Conservation (phyloP, 164 flowering plant genomes). For the Vitis rotundifolia region DNA sequence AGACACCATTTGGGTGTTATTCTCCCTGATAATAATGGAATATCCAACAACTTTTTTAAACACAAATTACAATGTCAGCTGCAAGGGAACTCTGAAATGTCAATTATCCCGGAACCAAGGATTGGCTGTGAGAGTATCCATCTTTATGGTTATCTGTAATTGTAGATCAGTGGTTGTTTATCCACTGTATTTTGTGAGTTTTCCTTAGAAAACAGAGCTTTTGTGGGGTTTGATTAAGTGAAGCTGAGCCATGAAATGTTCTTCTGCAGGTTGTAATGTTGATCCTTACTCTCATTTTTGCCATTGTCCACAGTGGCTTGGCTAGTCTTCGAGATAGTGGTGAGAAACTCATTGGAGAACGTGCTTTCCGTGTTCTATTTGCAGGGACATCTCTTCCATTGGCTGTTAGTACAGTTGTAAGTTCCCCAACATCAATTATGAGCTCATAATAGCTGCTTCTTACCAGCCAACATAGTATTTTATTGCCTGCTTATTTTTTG, state of each 20-base stretch:
- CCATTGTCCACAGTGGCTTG: constrained; percentile 87
- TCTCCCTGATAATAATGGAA: no score
- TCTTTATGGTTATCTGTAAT: no score
- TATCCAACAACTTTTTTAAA: no score
- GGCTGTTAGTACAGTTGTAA: constrained; percentile 86
- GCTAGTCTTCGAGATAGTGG: constrained; percentile 84
- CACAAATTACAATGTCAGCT: no score
- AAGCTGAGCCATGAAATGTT: constrained; percentile 12
- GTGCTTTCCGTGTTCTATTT: constrained; percentile 88
- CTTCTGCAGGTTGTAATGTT: constrained; percentile 82
- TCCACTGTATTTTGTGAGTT: no score
- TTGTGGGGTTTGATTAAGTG: not conserved
- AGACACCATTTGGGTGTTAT: no score
- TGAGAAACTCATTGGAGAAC: constrained; percentile 87
- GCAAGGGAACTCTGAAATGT: no score
- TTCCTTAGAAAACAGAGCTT: no score
- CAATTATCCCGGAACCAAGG: no score
- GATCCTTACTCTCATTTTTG: constrained; percentile 76
- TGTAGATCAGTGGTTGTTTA: no score
- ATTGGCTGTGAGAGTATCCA: no score
- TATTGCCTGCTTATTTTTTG: not conserved
- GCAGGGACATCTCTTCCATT: constrained; percentile 90
- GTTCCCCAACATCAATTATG: constrained; percentile 21
- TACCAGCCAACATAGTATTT: not conserved
- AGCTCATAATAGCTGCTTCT: not conserved